These are phyloP conservation scores for Uronychia setigera DNA, from an alignment of 73 alveolate species.

Conservation along the genomic window DNA sequence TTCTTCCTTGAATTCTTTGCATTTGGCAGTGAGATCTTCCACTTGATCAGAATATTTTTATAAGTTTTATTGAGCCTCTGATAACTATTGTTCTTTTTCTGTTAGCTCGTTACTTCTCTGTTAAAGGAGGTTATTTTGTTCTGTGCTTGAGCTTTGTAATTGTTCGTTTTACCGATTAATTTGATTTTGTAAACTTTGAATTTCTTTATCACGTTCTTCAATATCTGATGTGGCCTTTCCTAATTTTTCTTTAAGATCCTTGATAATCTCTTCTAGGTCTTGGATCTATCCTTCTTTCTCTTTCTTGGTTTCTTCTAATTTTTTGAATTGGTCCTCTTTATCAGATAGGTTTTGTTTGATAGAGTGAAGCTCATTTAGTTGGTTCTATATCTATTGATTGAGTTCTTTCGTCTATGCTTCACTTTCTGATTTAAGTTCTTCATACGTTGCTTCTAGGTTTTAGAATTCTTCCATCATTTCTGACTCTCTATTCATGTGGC, in stretches of 20 bases:
- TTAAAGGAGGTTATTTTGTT: background rate
- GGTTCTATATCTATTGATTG: background rate
- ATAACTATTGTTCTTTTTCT: background rate
- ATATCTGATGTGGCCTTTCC: background rate
- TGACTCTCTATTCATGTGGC: background rate
- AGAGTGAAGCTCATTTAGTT: background rate
- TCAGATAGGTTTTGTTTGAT: background rate
- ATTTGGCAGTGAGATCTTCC: background rate
- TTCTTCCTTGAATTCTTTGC: background rate
- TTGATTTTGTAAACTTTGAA: background rate
- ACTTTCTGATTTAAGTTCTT: background rate
- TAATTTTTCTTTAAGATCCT: background rate
- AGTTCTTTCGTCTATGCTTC: background rate
- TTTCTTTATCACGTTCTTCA: no score
- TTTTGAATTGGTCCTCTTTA: background rate
- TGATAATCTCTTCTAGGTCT: background rate
- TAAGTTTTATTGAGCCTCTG: background rate
- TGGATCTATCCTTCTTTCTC: background rate
- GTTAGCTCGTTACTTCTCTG: background rate
- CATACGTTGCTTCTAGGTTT: background rate
- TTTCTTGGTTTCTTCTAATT: background rate
- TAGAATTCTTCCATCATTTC: background rate
- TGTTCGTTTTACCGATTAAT: background rate
- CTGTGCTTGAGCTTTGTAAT: background rate
- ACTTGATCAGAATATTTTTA: no score